Base-by-base conservation (phyloP, 2,329 filamentous ascomycete species). In the Talaromyces albobiverticillius region DNA sequence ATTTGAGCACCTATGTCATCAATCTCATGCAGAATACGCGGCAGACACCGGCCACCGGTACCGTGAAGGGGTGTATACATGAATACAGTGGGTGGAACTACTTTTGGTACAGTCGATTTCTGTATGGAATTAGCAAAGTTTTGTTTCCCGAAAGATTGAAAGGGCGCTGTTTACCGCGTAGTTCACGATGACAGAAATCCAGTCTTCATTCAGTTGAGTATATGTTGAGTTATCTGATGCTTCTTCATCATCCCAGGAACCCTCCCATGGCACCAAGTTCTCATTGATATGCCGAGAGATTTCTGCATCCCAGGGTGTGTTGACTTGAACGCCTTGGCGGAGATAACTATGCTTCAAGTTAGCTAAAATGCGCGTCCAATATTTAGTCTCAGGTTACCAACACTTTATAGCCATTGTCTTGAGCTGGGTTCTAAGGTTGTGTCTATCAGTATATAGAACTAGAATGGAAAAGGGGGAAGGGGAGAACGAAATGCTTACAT, bases 281-380 rank as follows among this genome's bases (percentile, higher is more conserved):
- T 76, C 64, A 34, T 76, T 68, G 47, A 87, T 87, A 2, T 78
- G 76, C 32, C 71, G 69, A 4, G 82, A 79, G 53, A 87, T 87
- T 26, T 80, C 79, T 18, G 63, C 71, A 59, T 86, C 84, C 57
- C 82, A 79, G 3, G 84, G 84, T 9, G 82, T 78, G 51, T 86
- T 84, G 59, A 87, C 86, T 64, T 87, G 84, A 61, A 82, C 84
- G 2, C 83, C 84, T 62, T 85, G 86, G 14, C 73, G 74, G 73
- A 81, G 85, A 69, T 86, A 87, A 8, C 73, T 76, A 60, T 22
- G 20, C 5, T 20, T 10, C 13, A 26, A 29, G 60, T 71, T 47
- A 70, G 64, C 56, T 48, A 22, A 22, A 38, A 32, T 14, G 3
- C 20, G 13, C 3, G 9, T 9, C n/a, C 2, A 6, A 10, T 1